These are phyloP conservation scores for Ophiosphaerella korrae DNA, from an alignment of 2,329 filamentous ascomycete species.

Conservation along the genomic window DNA sequence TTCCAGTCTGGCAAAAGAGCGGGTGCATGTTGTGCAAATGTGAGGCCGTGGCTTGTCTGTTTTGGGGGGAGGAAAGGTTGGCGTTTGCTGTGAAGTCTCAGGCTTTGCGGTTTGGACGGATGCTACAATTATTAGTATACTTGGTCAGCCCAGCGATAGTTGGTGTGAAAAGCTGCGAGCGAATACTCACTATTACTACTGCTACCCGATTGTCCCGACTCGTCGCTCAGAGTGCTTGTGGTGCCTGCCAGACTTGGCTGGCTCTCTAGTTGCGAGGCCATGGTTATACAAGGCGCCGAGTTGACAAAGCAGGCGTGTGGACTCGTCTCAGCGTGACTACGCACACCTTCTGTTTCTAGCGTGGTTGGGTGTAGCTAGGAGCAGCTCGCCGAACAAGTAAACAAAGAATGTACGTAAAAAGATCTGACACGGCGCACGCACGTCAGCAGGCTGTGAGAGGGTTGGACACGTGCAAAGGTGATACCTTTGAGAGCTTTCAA, in stretches of 20 bases:
- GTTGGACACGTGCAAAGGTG: not conserved
- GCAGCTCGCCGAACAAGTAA: constrained; percentile 18
- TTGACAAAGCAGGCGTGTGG: constrained; percentile 1
- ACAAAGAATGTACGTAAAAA: constrained; percentile 31
- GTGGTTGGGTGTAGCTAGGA: constrained; percentile 11
- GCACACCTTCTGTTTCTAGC: constrained; percentile 5
- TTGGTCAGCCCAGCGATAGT: constrained; percentile 21
- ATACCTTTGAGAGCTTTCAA: constrained; percentile 1
- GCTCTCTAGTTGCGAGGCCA: constrained; percentile 31
- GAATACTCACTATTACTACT: constrained; percentile 41
- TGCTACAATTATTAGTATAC: constrained; percentile 21
- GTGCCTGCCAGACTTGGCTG: constrained; percentile 31
- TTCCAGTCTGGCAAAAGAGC: constrained; percentile 92
- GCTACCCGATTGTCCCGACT: constrained; percentile 32
- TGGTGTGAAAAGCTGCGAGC: constrained; percentile 1
- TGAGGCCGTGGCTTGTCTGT: constrained; percentile 97
- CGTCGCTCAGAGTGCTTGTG: constrained; percentile 34
- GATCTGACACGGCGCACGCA: constrained; percentile 23
- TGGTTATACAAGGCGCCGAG: constrained; percentile 12
- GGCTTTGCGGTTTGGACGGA: constrained; percentile 41
- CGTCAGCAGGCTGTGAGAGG: constrained; percentile 26
- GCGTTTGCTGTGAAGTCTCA: constrained; percentile 28
- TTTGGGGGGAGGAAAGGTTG: constrained; percentile 78
- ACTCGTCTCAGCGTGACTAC: constrained; percentile 3
- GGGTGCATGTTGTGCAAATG: constrained; percentile 86